Conservation (phyloP, 2,329 filamentous ascomycete species). For the Fusarium compactum region DNA sequence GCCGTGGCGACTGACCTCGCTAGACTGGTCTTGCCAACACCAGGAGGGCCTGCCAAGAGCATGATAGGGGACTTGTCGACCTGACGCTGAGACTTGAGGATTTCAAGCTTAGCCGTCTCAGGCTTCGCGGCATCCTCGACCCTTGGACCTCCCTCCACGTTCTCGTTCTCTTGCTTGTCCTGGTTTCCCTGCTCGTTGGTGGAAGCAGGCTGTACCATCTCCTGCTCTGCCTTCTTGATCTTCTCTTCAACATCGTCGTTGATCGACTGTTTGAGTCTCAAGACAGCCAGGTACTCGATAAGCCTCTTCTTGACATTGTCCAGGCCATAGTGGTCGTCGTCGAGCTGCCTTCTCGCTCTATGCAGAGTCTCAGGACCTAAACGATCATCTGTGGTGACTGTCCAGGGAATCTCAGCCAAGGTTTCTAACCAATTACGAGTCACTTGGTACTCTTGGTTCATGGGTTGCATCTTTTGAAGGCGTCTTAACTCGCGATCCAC, state of each 20-base stretch:
- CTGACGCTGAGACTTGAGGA: slow-evolving; percentile 85
- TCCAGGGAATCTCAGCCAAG: slow-evolving; percentile 93
- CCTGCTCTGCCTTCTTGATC: slow-evolving; percentile 75
- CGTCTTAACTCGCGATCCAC: slow-evolving; percentile 89
- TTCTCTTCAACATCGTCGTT: slow-evolving; percentile 86
- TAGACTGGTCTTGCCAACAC: slow-evolving; percentile 94
- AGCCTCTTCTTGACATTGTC: slow-evolving; percentile 98
- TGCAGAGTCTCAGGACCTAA: slow-evolving; percentile 83
- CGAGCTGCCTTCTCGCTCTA: slow-evolving; percentile 86
- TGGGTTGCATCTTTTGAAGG: slow-evolving; percentile 94
- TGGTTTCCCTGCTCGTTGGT: slow-evolving; percentile 29
- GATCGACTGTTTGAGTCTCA: slow-evolving; percentile 91
- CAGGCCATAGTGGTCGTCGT: slow-evolving; percentile 95
- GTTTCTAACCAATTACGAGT: slow-evolving; percentile 95
- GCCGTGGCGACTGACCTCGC: slow-evolving; percentile 94
- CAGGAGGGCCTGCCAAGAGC: slow-evolving; percentile 90
- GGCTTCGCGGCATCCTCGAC: slow-evolving; percentile 50
- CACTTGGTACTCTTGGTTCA: slow-evolving; percentile 95
- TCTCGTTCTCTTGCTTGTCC: slow-evolving; percentile 31
- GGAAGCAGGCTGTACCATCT: slow-evolving; percentile 57
- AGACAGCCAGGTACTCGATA: slow-evolving; percentile 94
- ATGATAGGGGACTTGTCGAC: slow-evolving; percentile 96
- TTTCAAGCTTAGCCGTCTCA: slow-evolving; percentile 73
- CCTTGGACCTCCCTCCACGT: slow-evolving; percentile 35
- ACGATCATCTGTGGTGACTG: slow-evolving; percentile 83